A percentile compares a stretch with the other conserved stretches of the same genome.
Conservation (phyloP, 805 yeast genomes). For the Candida yuanshanica region DNA sequence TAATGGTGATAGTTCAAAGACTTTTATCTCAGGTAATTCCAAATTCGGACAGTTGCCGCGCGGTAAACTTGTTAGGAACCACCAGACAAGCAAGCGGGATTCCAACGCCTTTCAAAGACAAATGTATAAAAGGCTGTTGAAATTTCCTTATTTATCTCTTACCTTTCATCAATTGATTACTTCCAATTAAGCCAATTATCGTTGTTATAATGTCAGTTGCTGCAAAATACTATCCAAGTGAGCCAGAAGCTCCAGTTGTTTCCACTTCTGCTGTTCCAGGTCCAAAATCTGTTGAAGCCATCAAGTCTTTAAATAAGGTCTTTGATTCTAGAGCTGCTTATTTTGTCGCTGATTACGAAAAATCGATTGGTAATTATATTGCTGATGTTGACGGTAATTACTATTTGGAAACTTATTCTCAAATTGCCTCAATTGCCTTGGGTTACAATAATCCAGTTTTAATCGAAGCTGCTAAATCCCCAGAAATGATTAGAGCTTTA, state of each 20-base stretch:
- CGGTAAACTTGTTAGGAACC: background rate
- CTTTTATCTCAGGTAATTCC: background rate
- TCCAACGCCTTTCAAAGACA: background rate
- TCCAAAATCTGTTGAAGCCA: slow-evolving; percentile 51
- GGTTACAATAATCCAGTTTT: slow-evolving; percentile 84
- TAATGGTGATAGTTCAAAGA: too few species aligned
- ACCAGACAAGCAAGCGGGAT: background rate
- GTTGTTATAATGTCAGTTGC: slow-evolving; percentile 35
- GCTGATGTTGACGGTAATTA: slow-evolving; percentile 77
- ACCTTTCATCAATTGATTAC: background rate
- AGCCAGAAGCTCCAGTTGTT: slow-evolving; percentile 68
- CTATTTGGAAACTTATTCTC: slow-evolving; percentile 71
- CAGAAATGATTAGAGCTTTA: slow-evolving; percentile 64
- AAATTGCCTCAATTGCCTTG: slow-evolving; percentile 78
- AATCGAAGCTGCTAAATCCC: slow-evolving; percentile 60
- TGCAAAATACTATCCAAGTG: slow-evolving; percentile 65
- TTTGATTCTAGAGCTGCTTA: slow-evolving; percentile 71
- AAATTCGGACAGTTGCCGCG: background rate
- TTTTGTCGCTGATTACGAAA: slow-evolving; percentile 70
- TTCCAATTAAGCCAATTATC: too few species aligned
- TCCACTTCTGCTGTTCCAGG: slow-evolving; percentile 67
- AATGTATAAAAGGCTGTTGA: background rate
- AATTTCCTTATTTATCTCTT: background rate
- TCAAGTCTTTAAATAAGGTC: slow-evolving; percentile 51
- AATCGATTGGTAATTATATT: slow-evolving; percentile 74